Conservation (phyloP, 192 early-diverging fungal species). For the Gigaspora rosea region DNA sequence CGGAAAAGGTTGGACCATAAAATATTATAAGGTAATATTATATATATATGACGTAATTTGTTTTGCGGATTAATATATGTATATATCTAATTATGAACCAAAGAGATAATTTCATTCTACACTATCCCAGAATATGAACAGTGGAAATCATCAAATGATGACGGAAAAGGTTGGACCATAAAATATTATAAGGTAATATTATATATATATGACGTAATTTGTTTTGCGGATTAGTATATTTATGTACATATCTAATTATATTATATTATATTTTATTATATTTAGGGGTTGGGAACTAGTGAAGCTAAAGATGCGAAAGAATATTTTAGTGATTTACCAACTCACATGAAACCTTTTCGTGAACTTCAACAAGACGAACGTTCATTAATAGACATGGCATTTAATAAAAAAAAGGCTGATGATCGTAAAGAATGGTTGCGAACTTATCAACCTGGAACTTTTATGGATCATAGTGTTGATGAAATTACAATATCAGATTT, state of each 20-base stretch:
- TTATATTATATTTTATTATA: not conserved
- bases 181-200: constrained; percentile 89
- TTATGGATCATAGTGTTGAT: constrained; percentile 78
- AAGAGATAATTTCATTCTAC: constrained; percentile 72
- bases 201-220: not conserved
- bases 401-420: constrained; percentile 90
- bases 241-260: too few relatives aligned
- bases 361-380: constrained; percentile 60
- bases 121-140: constrained; percentile 90
- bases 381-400: constrained; percentile 92
- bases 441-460: constrained; percentile 82
- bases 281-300: constrained; percentile 88
- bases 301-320: constrained; percentile 80
- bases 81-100: too few relatives aligned
- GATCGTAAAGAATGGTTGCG: constrained; percentile 96
- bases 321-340: constrained; percentile 84
- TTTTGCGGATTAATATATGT: too few relatives aligned
- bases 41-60: too few relatives aligned
- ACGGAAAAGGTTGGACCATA: constrained; percentile 76
- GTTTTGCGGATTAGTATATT: not conserved
- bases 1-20: too few relatives aligned
- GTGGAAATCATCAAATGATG: constrained; percentile 71
- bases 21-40: too few relatives aligned
- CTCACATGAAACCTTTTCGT: constrained; percentile 81
- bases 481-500: constrained; percentile 86